Conservation (phyloP, 2,329 filamentous ascomycete species). For the Pseudocercospora musae region DNA sequence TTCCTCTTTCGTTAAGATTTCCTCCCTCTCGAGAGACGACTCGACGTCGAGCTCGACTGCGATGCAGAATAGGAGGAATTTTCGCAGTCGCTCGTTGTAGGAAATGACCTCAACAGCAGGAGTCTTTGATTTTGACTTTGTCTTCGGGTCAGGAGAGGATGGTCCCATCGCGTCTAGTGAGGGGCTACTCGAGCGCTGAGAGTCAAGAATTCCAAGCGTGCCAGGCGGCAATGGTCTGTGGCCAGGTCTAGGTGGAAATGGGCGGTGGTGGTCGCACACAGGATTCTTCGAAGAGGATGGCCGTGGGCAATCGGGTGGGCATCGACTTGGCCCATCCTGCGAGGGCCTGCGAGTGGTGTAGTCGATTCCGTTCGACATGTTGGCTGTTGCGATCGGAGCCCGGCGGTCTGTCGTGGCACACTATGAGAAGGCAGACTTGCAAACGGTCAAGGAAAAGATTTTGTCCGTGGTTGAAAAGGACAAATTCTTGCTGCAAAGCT, state of each 20-base stretch:
- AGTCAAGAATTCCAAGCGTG: no score
- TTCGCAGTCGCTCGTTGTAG: not conserved
- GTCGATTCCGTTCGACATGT: not conserved
- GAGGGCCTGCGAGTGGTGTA: not conserved
- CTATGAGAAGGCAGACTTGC: not conserved
- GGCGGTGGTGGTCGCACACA: not conserved
- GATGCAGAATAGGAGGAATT: not conserved
- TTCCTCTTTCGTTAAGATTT: not conserved
- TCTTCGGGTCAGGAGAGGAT: not conserved
- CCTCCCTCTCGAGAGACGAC: not conserved
- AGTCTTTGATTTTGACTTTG: not conserved
- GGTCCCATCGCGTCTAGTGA: not conserved
- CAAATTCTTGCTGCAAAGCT: not conserved
- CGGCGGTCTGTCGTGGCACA: not conserved
- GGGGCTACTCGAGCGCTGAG: not conserved
- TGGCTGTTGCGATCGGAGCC: not conserved
- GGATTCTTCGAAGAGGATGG: not conserved
- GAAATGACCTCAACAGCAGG: not conserved
- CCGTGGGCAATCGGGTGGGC: not conserved
- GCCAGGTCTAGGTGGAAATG: not conserved
- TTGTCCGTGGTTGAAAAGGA: not conserved
- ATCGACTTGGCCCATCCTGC: not conserved
- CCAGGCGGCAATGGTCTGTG: not conserved
- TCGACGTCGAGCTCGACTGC: not conserved
- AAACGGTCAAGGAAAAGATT: not conserved